Evolutionary conservation across 169 alveolate species (phyloP).

Genomic region (Eimeria zaria): DNA sequence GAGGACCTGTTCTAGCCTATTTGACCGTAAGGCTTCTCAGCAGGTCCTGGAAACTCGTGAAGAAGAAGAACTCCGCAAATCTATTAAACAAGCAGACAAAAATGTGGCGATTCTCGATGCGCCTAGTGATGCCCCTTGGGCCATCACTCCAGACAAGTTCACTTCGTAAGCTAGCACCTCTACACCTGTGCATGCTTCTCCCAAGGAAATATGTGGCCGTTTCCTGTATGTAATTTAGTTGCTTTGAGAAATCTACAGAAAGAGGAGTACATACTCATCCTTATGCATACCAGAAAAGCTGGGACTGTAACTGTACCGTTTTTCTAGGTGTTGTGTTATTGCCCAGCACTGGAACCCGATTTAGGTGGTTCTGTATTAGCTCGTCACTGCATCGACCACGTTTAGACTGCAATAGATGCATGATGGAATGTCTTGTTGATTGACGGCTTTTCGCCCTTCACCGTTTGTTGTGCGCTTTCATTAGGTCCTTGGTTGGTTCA

Average conservation of each 20-base stretch:
- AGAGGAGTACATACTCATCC: neutral
- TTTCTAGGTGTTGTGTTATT: neutral
- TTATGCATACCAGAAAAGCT: neutral
- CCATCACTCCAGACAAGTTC: conserved; percentile 40
- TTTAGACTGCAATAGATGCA: neutral
- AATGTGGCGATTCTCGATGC: conserved; percentile 74
- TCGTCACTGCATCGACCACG: neutral
- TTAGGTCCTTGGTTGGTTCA: conserved; percentile 78
- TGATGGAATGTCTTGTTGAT: neutral
- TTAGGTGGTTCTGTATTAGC: neutral
- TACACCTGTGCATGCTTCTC: neutral
- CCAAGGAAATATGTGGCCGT: neutral
- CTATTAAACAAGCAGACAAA: conserved; percentile 35
- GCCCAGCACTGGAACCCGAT: neutral
- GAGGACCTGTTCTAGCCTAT: conserved; percentile 71
- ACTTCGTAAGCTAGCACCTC: conserved; percentile 5
- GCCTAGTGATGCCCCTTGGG: conserved; percentile 64
- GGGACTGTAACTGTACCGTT: neutral
- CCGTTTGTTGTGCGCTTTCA: neutral
- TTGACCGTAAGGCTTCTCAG: conserved; percentile 78
- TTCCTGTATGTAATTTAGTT: neutral
- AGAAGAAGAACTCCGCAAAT: conserved; percentile 46
- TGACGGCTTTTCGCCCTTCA: neutral
- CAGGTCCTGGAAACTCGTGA: conserved; percentile 28
- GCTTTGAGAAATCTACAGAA: neutral